Base-by-base conservation (phyloP, 352 stramenopile genomes). In the Halophytophthora batemanensis region DNA sequence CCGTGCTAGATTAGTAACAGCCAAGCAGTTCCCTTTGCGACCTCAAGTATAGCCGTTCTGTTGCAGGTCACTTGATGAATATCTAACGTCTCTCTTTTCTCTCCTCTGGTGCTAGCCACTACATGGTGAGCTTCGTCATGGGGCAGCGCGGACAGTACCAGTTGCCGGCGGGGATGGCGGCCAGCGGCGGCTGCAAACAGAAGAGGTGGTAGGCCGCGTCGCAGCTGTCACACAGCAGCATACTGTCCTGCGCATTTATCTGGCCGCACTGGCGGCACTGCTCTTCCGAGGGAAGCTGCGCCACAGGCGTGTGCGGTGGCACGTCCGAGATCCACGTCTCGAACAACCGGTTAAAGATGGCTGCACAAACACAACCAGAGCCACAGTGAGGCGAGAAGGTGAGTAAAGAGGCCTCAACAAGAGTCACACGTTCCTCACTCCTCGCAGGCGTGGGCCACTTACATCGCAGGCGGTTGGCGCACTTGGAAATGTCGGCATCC, bases 141-240 rank as follows among this genome's bases (percentile, higher is more conserved):
- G 79, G 82, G 38, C 85, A 95, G 45, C 64, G 66, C 8, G 69
- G 71, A 57, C 85, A 95, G 64, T 85, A 93, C 85, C 85, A 95
- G 50, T 93, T 81, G 19, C 77, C 80, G 15, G 63, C 35, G 39
- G 82, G 85, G 34, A 93, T 91, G 28, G 63, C 64, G 22, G 59
- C 33, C 0, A 92, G 65, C 15, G 77, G 71, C 35, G 82, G 82
- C 21, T 75, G 58, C 5, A 92, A 72, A 59, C 85, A 95, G 56
- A 87, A 90, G 44, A 85, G 71, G 51, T 95, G 85, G 57, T 91
- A 91, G 8, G 81, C 78, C 5, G 74, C 85, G 55, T 95, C 85
- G 45, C 85, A 95, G 48, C 78, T 91, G 55, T 93, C 82, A 40
- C 85, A 95, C 17, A 93, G 57, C 40, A 93, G 55, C 79, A 93